Evolutionary conservation across 192 early-diverging fungal genomes (phyloP).

Genomic region (Coemansia sp.): DNA sequence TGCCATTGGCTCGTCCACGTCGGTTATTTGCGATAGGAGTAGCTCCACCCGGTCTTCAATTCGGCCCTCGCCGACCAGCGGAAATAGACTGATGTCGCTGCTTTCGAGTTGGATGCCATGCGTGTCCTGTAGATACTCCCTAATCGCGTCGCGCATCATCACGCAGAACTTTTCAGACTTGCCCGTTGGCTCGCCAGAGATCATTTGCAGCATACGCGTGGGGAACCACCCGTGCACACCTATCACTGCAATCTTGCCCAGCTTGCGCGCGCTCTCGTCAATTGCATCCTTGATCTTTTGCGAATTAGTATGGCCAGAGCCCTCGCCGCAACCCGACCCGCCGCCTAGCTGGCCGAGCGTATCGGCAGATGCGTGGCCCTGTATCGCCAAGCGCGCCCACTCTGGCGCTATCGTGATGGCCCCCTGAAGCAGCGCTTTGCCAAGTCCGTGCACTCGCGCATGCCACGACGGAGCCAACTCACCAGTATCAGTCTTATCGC

Average conservation of each 20-base stretch:
- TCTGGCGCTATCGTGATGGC: conserved; percentile 40
- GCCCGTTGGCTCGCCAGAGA: conserved; percentile 93
- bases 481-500: not conserved
- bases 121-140: conserved; percentile 59
- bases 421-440: conserved; percentile 17
- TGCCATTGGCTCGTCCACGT: conserved; percentile 8
- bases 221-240: conserved; percentile 95
- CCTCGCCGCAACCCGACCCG: not conserved
- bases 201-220: conserved; percentile 67
- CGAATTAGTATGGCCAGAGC: not conserved
- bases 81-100: conserved; percentile 71
- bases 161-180: conserved; percentile 88
- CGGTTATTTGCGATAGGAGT: conserved; percentile 74
- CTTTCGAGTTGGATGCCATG: conserved; percentile 51
- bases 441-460: conserved; percentile 29
- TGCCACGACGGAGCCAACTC: conserved; percentile 7
- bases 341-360: conserved; percentile 21
- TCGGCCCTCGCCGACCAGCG: conserved; percentile 90
- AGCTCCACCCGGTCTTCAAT: conserved; percentile 87
- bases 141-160: conserved; percentile 77
- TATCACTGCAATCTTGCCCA: conserved; percentile 68
- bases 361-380: conserved; percentile 25
- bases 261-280: conserved; percentile 16
- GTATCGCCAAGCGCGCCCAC: conserved; percentile 36
- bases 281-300: conserved; percentile 25